Percentiles rank a stretch among this genome's conserved stretches.
These are phyloP conservation scores for Colletotrichum cordylinicola DNA, from an alignment of 2,329 filamentous ascomycete genomes.

Conservation along the genomic window DNA sequence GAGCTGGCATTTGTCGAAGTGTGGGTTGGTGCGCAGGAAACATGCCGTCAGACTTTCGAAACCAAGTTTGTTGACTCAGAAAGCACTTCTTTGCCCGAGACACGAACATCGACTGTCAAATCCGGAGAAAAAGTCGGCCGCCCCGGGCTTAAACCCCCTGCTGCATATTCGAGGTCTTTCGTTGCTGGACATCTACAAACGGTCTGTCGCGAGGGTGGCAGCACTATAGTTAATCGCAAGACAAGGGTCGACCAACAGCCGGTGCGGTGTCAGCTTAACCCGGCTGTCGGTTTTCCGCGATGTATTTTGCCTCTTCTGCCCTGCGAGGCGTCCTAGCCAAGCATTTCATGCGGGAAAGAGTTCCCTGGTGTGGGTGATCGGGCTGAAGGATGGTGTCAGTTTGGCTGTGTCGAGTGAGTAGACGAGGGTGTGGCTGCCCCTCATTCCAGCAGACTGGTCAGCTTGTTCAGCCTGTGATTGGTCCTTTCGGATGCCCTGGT, in stretches of 20 bases:
- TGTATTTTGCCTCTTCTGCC: background rate
- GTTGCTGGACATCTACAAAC: background rate
- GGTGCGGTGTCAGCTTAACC: constrained; percentile 2
- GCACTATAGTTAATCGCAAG: background rate
- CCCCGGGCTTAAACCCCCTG: constrained; percentile 11
- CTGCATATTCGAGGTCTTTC: background rate
- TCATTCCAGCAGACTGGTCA: constrained; percentile 5
- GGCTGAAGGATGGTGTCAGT: background rate
- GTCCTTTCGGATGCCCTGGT: background rate
- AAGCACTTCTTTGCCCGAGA: background rate
- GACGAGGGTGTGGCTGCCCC: background rate
- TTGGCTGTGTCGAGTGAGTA: background rate
- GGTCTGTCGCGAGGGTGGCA: background rate
- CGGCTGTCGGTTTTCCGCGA: background rate
- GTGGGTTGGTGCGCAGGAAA: background rate
- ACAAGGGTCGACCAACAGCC: background rate
- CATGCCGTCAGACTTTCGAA: constrained; percentile 9
- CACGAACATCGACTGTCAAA: background rate
- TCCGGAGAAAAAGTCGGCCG: constrained; percentile 2
- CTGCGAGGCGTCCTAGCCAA: background rate
- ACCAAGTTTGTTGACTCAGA: background rate
- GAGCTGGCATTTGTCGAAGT: background rate
- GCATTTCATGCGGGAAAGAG: background rate
- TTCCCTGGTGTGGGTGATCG: background rate
- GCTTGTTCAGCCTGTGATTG: background rate